Base-by-base conservation (phyloP, 1,284 basidiomycete species). In the Pterulicium gracile region DNA sequence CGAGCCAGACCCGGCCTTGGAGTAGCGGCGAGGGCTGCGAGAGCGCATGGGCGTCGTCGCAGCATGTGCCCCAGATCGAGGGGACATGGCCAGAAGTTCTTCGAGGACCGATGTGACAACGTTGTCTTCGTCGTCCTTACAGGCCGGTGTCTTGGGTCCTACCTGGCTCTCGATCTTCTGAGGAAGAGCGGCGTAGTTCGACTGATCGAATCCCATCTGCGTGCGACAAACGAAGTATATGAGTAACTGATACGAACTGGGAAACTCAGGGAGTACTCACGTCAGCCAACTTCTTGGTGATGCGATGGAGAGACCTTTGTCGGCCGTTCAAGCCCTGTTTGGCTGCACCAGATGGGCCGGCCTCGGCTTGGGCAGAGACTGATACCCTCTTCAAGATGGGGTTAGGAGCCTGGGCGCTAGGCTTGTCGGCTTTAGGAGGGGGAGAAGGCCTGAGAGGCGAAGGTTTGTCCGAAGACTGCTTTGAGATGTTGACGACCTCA, bases 151-250 rank as follows among this genome's bases (percentile, higher is more conserved):
- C 47, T 61, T 64, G n/a, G 50, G 54, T 19, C 68, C 72, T 45
- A 85, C 52, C 47, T 72, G 71, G 3, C 67, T 62, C 56, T 65
- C 70, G 48, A 86, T 70, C 58, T 75, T 75, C 2, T 59, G 58
- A 12, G 64, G 59, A 51, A 86, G 58, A 35, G 65, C 65, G 17
- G 81, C 77, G 57, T 77, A 71, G 19, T 66, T 63, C 34, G 58
- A 59, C 47, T 77, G 66, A 12, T 74, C 76, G 55, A 87, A 83
- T 12, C 84, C 83, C 82, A 87, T 86, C 81, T 87, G 49, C 2
- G 27, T 19, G 43, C 24, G n/a, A 3, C 36, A 42, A 47, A 3
- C 44, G 41, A 41, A 32, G 18, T 7, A 19, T 10, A 46, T 18
- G 52, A 41, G 36, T 27, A 23, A 50, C 51, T 47, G 57, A 36